Percentiles rank a stretch among this genome's conserved stretches.
These are phyloP conservation scores for Cucumis melo DNA, from an alignment of 306 rosid genomes.

Conservation along the genomic window DNA sequence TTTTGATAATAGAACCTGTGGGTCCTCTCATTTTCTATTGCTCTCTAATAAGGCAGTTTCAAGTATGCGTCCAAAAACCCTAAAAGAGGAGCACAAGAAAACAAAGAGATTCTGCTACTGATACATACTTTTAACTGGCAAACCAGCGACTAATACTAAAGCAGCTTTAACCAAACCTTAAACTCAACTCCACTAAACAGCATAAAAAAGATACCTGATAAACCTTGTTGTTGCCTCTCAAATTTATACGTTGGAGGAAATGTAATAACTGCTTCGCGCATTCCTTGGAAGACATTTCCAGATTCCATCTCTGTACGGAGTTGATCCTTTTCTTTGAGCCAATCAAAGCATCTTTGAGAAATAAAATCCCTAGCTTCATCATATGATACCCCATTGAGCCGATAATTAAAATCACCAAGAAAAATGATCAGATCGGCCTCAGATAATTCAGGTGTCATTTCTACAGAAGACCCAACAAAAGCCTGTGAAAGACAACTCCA, in stretches of 20 bases:
- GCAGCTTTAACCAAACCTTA: neutral
- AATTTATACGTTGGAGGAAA: constrained; percentile 98
- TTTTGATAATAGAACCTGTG: neutral
- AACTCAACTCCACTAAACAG: constrained; percentile 4
- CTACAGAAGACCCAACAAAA: constrained; percentile 40
- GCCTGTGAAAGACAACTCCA: constrained; percentile 29
- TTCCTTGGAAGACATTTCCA: constrained; percentile 96
- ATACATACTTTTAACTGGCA: neutral
- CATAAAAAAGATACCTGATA: constrained; percentile 50
- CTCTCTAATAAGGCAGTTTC: neutral
- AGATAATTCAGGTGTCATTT: constrained; percentile 77
- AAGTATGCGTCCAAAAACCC: neutral
- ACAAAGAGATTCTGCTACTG: neutral
- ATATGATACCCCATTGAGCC: constrained; percentile 77
- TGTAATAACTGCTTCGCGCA: constrained; percentile 80
- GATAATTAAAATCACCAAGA: constrained; percentile 93
- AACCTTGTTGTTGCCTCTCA: constrained; percentile 87
- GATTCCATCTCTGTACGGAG: constrained; percentile 92
- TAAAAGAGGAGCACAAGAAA: neutral
- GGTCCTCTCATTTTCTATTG: neutral
- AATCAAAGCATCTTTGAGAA: constrained; percentile 96
- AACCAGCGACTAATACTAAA: neutral
- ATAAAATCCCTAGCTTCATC: constrained; percentile 96
- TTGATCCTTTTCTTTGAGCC: constrained; percentile 96
- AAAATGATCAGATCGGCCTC: constrained; percentile 85